These are phyloP conservation scores for Colletotrichum graminicola DNA, from an alignment of 2,329 filamentous ascomycete species.

Conservation along the genomic window DNA sequence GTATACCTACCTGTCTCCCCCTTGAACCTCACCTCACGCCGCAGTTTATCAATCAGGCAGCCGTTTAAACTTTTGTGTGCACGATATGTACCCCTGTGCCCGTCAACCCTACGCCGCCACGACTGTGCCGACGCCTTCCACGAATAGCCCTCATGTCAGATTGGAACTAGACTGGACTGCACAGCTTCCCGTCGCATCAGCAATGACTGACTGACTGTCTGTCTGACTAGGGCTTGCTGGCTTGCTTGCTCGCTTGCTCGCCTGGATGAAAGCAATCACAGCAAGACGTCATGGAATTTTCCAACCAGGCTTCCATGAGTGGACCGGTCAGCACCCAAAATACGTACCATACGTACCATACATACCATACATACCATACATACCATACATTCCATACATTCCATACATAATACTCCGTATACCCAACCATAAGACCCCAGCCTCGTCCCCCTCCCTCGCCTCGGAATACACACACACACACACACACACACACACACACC, in stretches of 20 bases:
- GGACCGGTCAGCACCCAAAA: constrained; percentile 36
- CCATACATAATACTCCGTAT: too few relatives aligned
- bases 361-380: too few relatives aligned
- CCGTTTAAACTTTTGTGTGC: not conserved
- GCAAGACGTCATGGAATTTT: constrained; percentile 19
- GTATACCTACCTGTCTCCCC: too few relatives aligned
- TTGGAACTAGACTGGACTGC: not conserved
- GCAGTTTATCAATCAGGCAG: not conserved
- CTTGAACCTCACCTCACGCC: too few relatives aligned
- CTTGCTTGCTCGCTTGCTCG: too few relatives aligned
- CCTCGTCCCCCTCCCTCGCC: too few relatives aligned
- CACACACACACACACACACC: too few relatives aligned
- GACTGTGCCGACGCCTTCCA: not conserved
- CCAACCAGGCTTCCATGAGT: constrained; percentile 29
- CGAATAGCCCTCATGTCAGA: not conserved
- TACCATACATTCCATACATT: constrained; percentile 12
- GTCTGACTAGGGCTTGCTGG: not conserved
- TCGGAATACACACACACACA: too few relatives aligned
- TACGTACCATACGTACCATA: constrained; percentile 24
- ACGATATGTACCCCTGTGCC: too few relatives aligned
- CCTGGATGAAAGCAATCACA: not conserved
- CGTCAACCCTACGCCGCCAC: too few relatives aligned
- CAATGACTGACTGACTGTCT: not conserved
- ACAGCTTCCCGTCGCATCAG: not conserved
- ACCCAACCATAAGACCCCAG: too few relatives aligned